phyloP scores from a whole-genome alignment of 805 yeast genomes.

The Wickerhamomyces bovis region DNA sequence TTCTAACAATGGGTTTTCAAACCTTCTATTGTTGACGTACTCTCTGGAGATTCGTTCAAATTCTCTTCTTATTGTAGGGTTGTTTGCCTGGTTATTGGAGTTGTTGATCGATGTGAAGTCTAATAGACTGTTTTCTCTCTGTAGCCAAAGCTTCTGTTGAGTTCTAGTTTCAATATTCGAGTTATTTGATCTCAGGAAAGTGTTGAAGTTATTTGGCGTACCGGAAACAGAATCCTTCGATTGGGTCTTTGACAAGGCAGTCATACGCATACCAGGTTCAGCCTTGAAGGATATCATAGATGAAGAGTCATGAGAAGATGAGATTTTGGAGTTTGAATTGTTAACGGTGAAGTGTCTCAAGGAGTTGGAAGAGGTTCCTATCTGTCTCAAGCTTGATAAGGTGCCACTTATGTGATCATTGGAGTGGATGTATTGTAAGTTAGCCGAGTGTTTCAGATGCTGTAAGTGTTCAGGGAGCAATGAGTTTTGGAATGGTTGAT shows the following conservation, averaged over 20 bases:
- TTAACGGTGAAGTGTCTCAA: constrained; percentile 21
- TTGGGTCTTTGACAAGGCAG: constrained; percentile 18
- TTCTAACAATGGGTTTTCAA: constrained; percentile 63
- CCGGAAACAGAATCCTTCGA: constrained; percentile 16
- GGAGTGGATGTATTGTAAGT: constrained; percentile 23
- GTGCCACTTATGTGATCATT: constrained; percentile 22
- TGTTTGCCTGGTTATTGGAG: constrained; percentile 13
- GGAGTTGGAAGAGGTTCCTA: constrained; percentile 17
- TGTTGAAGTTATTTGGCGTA: constrained; percentile 33
- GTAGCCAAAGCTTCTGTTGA: constrained; percentile 80
- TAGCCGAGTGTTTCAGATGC: constrained; percentile 4
- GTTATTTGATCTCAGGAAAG: constrained; percentile 33
- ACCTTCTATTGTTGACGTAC: constrained; percentile 60
- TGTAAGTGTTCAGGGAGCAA: constrained; percentile 13
- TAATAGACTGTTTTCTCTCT: constrained; percentile 65
- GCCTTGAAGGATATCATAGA: constrained; percentile 20
- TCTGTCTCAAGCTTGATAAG: constrained; percentile 5
- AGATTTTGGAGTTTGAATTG: constrained; percentile 6
- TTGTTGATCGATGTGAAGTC: constrained; percentile 34
- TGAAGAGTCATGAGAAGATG: constrained; percentile 15
- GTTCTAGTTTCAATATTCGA: constrained; percentile 58
- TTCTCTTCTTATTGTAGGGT: constrained; percentile 60
- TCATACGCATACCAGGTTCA: constrained; percentile 22
- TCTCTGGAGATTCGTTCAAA: constrained; percentile 75
- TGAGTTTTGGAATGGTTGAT: constrained; percentile 25